A percentile compares a stretch with the other conserved stretches of the same genome.
Evolutionary conservation across 495 filamentous ascomycete species (phyloP).

Genomic region (Ramalina intermedia): DNA sequence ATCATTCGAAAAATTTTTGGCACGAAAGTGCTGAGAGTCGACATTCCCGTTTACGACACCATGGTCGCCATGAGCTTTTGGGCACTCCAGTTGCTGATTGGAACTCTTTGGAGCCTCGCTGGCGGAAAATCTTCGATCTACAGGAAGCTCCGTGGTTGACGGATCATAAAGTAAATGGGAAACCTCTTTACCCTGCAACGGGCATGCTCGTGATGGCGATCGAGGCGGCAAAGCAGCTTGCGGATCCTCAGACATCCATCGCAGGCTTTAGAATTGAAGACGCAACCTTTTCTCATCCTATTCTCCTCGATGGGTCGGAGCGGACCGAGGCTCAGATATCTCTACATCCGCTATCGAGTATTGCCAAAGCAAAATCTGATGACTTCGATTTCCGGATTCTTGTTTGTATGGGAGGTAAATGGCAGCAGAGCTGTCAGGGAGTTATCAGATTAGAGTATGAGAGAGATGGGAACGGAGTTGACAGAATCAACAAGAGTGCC

Average conservation of each 20-base stretch:
- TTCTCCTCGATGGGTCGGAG: too few species aligned
- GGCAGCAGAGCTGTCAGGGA: too few species aligned
- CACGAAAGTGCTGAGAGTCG: conserved; percentile 12
- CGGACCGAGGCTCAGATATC: too few species aligned
- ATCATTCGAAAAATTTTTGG: conserved; percentile 8
- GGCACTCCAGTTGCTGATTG: conserved; percentile 12
- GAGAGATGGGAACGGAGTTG: too few species aligned
- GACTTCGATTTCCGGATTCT: too few species aligned
- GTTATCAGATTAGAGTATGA: too few species aligned
- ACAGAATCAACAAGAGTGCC: too few species aligned
- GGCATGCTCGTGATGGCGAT: conserved; percentile 17
- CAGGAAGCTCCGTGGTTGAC: conserved; percentile 17
- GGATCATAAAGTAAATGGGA: conserved; percentile 14
- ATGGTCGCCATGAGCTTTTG: conserved; percentile 13
- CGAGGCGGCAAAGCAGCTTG: conserved; percentile 15
- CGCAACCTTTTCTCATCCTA: too few species aligned
- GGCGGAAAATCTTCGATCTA: conserved; percentile 19
- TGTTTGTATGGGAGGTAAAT: too few species aligned
- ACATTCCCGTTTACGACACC: conserved; percentile 18
- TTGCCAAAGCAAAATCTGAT: too few species aligned
- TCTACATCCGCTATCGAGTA: too few species aligned
- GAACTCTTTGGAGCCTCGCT: conserved; percentile 13
- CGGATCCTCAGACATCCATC: conserved; percentile 6
- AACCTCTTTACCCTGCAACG: conserved; percentile 11
- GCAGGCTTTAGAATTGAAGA: conserved; percentile 20